Percentiles rank a stretch among this genome's conserved stretches.
Conservation (phyloP, 139 green algal genomes). For the Zygnema circumcarinatum region DNA sequence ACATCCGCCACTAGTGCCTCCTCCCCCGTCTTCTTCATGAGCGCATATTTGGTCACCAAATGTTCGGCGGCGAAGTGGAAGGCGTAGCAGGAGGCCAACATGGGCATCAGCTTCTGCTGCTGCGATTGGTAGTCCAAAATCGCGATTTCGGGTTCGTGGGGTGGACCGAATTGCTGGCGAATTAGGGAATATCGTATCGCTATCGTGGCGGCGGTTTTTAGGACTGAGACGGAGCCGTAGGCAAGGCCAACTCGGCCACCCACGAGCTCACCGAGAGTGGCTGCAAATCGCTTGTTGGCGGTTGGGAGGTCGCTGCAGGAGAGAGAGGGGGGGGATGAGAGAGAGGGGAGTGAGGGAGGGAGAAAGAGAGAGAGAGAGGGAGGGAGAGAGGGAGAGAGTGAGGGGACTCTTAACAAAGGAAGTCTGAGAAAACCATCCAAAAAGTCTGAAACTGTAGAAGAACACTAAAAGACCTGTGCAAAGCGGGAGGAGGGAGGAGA, state of each 20-base stretch:
- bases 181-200: constrained; percentile 78
- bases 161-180: constrained; percentile 76
- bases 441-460: no score
- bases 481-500: background rate
- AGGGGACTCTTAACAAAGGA: no score
- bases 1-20: constrained; percentile 49
- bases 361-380: constrained; percentile 6
- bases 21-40: constrained; percentile 59
- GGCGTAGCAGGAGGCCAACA: constrained; percentile 55
- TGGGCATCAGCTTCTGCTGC: constrained; percentile 64
- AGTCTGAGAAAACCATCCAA: no score
- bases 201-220: constrained; percentile 83
- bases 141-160: constrained; percentile 44
- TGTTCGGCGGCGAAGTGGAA: constrained; percentile 55
- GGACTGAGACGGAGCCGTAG: constrained; percentile 77
- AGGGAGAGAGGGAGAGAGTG: background rate
- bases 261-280: constrained; percentile 79
- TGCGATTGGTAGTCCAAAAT: constrained; percentile 62
- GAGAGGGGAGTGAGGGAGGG: background rate
- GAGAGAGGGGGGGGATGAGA: background rate
- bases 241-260: constrained; percentile 82
- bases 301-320: background rate
- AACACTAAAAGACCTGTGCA: no score
- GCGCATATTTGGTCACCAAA: constrained; percentile 44
- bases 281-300: constrained; percentile 76